Conservation (phyloP, 768 basidiomycete species). For the Phylloporus arenicola region DNA sequence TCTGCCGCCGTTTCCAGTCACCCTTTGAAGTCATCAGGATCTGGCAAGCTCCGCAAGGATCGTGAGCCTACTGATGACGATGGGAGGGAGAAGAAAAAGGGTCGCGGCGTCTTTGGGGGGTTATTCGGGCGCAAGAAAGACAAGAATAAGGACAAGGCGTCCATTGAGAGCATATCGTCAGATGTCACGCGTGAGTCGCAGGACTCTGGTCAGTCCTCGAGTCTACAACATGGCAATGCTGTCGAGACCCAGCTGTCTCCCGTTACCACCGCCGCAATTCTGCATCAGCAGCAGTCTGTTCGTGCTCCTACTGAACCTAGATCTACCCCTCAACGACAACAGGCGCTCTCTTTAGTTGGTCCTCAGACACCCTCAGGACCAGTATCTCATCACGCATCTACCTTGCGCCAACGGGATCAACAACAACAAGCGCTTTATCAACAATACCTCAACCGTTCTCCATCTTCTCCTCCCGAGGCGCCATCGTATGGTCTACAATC, state of each 20-base stretch:
- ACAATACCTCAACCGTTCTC: conserved; percentile 84
- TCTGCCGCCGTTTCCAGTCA: conserved; percentile 27
- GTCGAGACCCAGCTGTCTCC: conserved; percentile 42
- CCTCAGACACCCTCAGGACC: conserved; percentile 29
- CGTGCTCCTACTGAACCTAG: conserved; percentile 17
- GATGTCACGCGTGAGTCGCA: conserved; percentile 50
- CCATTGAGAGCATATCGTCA: conserved; percentile 48
- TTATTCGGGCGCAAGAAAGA: conserved; percentile 76
- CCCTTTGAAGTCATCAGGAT: conserved; percentile 8
- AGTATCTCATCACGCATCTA: conserved; percentile 56
- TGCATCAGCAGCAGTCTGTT: conserved; percentile 49
- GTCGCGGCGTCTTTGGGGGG: conserved; percentile 61
- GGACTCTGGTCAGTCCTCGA: conserved; percentile 56
- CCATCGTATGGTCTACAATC: conserved; percentile 75
- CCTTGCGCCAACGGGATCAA: conserved; percentile 81
- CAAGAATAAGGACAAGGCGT: conserved; percentile 59
- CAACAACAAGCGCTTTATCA: conserved; percentile 85
- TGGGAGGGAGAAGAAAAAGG: conserved; percentile 57
- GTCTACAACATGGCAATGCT: conserved; percentile 30
- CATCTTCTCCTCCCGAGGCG: conserved; percentile 69
- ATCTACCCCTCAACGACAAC: conserved; percentile 19
- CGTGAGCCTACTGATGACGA: conserved; percentile 39
- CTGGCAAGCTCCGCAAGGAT: conserved; percentile 43
- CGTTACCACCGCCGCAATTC: conserved; percentile 47
- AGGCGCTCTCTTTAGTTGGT: conserved; percentile 16